A percentile compares a stretch with the other conserved stretches of the same genome.
Conservation (phyloP, 331 rosid genomes). For the Prunus yedoensis region DNA sequence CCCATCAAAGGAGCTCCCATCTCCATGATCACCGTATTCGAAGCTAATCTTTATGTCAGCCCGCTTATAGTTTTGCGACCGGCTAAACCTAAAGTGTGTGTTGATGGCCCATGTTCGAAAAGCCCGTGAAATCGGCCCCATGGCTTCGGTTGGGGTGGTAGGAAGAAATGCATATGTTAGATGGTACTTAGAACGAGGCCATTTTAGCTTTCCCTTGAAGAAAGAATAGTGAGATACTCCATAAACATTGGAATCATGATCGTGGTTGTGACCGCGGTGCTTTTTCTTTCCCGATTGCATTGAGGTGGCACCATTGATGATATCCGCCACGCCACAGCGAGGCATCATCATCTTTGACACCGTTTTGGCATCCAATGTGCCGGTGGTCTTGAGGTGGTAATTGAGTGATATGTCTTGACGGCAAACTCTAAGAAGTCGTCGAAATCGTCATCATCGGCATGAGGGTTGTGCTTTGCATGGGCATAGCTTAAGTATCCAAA, state of each 20-base stretch:
- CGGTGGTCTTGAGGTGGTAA: conserved; percentile 9
- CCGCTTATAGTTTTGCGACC: neutral
- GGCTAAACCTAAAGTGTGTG: conserved; percentile 21
- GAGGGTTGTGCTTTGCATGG: neutral
- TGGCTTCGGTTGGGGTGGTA: neutral
- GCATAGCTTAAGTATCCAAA: conserved; percentile 26
- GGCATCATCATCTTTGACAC: conserved; percentile 16
- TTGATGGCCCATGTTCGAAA: conserved; percentile 23
- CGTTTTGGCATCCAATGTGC: conserved; percentile 13
- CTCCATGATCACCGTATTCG: conserved; percentile 29
- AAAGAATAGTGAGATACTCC: conserved; percentile 2
- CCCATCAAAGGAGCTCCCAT: conserved; percentile 35
- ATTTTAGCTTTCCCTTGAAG: conserved; percentile 24
- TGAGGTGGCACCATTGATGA: neutral
- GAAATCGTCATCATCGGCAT: neutral
- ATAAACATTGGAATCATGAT: too few species aligned
- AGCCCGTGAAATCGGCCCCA: neutral
- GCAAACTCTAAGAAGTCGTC: conserved; percentile 11
- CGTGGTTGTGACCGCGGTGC: neutral
- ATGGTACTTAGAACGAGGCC: conserved; percentile 19
- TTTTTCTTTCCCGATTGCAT: neutral
- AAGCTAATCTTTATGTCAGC: conserved; percentile 26
- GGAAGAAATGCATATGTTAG: conserved; percentile 21
- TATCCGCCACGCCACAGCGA: conserved; percentile 32
- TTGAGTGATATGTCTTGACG: conserved; percentile 20